Evolutionary conservation across 2,329 filamentous ascomycete genomes (phyloP).

Genomic region (Aspergillus bombycis): DNA sequence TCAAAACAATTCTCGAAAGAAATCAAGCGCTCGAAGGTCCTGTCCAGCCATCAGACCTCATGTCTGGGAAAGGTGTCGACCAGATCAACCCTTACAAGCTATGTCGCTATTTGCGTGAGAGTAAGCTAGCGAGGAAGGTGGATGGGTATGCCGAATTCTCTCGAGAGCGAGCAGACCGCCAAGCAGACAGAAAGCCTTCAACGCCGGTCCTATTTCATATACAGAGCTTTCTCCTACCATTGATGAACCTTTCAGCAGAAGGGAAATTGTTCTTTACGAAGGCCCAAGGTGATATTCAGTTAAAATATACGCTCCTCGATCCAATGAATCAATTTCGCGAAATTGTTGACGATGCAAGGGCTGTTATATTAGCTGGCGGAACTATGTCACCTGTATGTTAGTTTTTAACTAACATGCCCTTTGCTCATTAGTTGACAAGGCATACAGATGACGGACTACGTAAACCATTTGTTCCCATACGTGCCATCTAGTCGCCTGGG

Average conservation of each 20-base stretch:
- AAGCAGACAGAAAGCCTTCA: conserved; percentile 32
- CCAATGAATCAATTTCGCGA: conserved; percentile 89
- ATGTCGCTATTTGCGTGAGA: conserved; percentile 83
- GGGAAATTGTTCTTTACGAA: conserved; percentile 63
- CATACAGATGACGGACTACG: conserved; percentile 77
- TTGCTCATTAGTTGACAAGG: conserved; percentile 15
- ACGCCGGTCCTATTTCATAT: conserved; percentile 65
- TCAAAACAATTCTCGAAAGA: conserved; percentile 55
- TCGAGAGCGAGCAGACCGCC: conserved; percentile 52
- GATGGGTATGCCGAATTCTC: conserved; percentile 78
- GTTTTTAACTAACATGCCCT: conserved; percentile 1
- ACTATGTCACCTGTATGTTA: conserved; percentile 82
- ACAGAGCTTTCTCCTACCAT: conserved; percentile 71
- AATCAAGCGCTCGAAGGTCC: conserved; percentile 62
- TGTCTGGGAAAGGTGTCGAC: conserved; percentile 84
- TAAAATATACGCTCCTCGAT: conserved; percentile 88
- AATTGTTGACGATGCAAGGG: conserved; percentile 79
- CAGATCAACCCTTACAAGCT: conserved; percentile 94
- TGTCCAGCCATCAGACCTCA: conserved; percentile 70
- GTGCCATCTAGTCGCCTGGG: conserved; percentile 65
- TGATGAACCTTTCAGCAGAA: conserved; percentile 81
- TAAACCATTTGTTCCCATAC: conserved; percentile 80
- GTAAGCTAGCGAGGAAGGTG: conserved; percentile 90
- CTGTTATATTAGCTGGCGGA: conserved; percentile 88
- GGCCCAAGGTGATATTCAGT: conserved; percentile 53